Base-by-base conservation (phyloP, 805 yeast species). In the Maudiozyma saulgeensis region DNA sequence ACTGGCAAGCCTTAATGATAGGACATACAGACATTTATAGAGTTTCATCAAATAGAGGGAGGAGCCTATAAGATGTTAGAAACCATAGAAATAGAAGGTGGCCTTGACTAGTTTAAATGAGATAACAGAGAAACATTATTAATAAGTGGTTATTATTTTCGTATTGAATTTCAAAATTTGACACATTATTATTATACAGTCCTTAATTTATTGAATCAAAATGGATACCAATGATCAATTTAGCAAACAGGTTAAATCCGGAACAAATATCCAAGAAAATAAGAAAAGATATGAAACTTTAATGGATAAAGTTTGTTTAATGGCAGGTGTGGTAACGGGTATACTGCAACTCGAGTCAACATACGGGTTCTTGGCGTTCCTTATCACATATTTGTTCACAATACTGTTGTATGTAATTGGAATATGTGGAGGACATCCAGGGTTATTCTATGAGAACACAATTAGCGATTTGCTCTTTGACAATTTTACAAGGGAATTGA, bases 281-380 rank as follows among this genome's bases (percentile, higher is more conserved):
- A 56, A 61, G 46, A 58, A 58, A 44, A 43, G 49, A 12, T 49
- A 62, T 35, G 56, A 62, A 21, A 59, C 57, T 37, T 49, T 75
- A 2, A 71, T 76, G 43, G 81, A 78, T 54, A 60, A 74, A n/a
- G 67, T 76, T 2, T 71, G 80, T 6, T 64, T 80, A 25, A 66
- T 73, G 2, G 67, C 70, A 31, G 86, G 86, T 13, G 58, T 75
- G 3, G 75, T 75, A 18, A 78, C 80, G 15, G 86, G 85, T 5
- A 72, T 79, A 31, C 58, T 80, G 28, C 73, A 73, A 50, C 64
- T 79, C 23, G 77, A 78, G 51, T 73, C 82, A 3, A 51, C 70
- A 19, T 41, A 64, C 18, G 85, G 85, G 13, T 68, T 80, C 49
- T 52, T 60, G 2, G 71, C 75, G 56, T 79, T 76, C 52, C 16